Percentiles rank a stretch among this genome's conserved stretches.
phyloP scores from a whole-genome alignment of 176 grass and related monocot genomes.

The Secale cereale region DNA sequence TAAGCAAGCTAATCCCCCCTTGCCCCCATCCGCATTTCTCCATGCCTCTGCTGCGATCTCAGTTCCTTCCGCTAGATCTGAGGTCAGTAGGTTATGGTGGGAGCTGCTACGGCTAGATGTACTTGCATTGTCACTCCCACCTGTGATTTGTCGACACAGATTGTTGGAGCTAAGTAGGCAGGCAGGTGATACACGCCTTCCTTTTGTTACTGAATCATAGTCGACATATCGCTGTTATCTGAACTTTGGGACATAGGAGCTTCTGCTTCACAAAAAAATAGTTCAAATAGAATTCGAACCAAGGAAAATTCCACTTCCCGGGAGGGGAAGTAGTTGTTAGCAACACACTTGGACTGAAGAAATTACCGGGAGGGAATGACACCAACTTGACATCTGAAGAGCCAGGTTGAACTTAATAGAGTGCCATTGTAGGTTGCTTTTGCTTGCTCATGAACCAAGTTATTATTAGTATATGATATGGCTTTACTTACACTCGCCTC shows the following conservation, averaged over 20 bases:
- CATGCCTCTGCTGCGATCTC: background rate
- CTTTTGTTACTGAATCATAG: background rate
- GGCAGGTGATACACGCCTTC: too few relatives aligned
- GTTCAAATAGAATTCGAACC: background rate
- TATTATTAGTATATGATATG: background rate
- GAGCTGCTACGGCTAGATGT: background rate
- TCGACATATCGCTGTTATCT: background rate
- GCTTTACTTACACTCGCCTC: background rate
- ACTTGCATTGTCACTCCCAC: background rate
- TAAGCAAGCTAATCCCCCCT: conserved; percentile 5
- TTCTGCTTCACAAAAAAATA: background rate
- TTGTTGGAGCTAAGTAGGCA: background rate
- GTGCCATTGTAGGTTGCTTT: background rate
- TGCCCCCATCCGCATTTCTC: background rate
- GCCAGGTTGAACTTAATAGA: background rate
- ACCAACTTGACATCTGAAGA: background rate
- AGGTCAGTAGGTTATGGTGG: background rate
- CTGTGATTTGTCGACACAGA: background rate
- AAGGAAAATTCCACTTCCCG: background rate
- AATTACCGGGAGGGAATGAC: background rate
- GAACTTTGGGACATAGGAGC: background rate
- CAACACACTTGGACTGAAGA: background rate
- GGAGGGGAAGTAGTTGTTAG: background rate
- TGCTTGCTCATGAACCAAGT: background rate
- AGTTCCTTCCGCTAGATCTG: background rate